Percentiles rank a stretch among this genome's conserved stretches.
phyloP scores from a whole-genome alignment of 2,329 filamentous ascomycete genomes.

The Fusarium anthophilum region DNA sequence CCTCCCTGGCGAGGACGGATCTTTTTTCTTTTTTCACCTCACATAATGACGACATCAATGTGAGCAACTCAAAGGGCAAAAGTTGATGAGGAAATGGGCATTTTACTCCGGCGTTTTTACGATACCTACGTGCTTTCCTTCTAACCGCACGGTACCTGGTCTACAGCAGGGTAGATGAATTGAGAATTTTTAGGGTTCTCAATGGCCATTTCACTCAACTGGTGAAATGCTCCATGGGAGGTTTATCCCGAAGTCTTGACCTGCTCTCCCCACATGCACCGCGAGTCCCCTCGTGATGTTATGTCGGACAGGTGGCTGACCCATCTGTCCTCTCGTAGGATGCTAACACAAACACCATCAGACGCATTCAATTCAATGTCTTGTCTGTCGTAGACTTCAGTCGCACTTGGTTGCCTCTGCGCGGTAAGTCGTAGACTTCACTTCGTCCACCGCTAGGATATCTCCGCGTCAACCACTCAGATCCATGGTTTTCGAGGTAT shows the following conservation, averaged over 20 bases:
- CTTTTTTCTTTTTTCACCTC: slow-evolving; percentile 33
- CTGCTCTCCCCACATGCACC: slow-evolving; percentile 35
- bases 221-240: slow-evolving; percentile 82
- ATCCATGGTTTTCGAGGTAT: slow-evolving; percentile 87
- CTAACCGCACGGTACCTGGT: slow-evolving; percentile 43
- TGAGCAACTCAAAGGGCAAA: slow-evolving; percentile 37
- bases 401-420: slow-evolving; percentile 13
- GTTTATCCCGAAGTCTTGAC: slow-evolving; percentile 71
- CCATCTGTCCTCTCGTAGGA: slow-evolving; percentile 25
- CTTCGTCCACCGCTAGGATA: slow-evolving; percentile 73
- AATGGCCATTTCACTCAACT: slow-evolving; percentile 76
- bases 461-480: slow-evolving; percentile 81
- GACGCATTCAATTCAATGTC: slow-evolving; percentile 4
- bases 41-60: slow-evolving; percentile 20
- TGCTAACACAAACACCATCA: slow-evolving; percentile 14
- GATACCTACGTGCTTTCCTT: slow-evolving; percentile 44
- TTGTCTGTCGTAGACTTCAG: slow-evolving; percentile 30
- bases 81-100: slow-evolving; percentile 49
- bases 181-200: slow-evolving; percentile 60
- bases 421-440: slow-evolving; percentile 38
- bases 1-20: slow-evolving; percentile 35
- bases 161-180: slow-evolving; percentile 54
- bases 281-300: slow-evolving; percentile 29
- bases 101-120: slow-evolving; percentile 52
- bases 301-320: slow-evolving; percentile 10